Conservation (phyloP, 371 early-diverging fungal genomes). For the Dichotomocladium elegans region DNA sequence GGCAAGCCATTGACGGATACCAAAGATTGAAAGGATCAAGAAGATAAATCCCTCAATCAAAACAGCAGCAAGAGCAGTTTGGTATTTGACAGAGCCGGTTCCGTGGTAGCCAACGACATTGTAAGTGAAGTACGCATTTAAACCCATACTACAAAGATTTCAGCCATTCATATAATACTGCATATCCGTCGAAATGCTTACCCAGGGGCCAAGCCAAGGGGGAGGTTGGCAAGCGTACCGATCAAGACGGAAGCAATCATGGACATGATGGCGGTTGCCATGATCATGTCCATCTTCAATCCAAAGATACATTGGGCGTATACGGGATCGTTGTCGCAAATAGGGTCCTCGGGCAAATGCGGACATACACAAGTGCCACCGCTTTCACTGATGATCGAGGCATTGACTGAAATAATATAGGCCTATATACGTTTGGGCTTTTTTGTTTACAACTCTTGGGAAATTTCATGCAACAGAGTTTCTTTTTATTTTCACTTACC, state of each 20-base stretch:
- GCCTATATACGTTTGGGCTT: too few species aligned
- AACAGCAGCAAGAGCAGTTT: constrained; percentile 73
- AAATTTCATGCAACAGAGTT: too few species aligned
- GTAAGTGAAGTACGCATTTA: constrained; percentile 81
- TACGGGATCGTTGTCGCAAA: constrained; percentile 40
- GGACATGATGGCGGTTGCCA: constrained; percentile 66
- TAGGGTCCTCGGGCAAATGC: constrained; percentile 35
- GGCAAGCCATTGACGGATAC: constrained; percentile 77
- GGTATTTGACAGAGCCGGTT: constrained; percentile 61
- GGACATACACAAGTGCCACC: constrained; percentile 74
- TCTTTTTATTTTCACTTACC: constrained; percentile 21
- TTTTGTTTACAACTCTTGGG: too few species aligned
- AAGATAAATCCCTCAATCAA: constrained; percentile 80
- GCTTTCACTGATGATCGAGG: constrained; percentile 71
- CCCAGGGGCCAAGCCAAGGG: constrained; percentile 75
- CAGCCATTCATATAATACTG: too few species aligned
- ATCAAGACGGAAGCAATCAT: constrained; percentile 64
- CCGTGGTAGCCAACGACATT: constrained; percentile 79
- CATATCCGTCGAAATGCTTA: not conserved
- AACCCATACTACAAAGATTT: constrained; percentile 60
- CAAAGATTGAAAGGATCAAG: constrained; percentile 64
- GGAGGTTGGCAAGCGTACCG: constrained; percentile 72
- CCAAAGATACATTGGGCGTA: constrained; percentile 61
- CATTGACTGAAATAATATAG: constrained; percentile 56
- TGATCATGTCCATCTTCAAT: constrained; percentile 66